Evolutionary conservation across 2,329 filamentous ascomycete species (phyloP).

Genomic region (Emmonsia crescens): DNA sequence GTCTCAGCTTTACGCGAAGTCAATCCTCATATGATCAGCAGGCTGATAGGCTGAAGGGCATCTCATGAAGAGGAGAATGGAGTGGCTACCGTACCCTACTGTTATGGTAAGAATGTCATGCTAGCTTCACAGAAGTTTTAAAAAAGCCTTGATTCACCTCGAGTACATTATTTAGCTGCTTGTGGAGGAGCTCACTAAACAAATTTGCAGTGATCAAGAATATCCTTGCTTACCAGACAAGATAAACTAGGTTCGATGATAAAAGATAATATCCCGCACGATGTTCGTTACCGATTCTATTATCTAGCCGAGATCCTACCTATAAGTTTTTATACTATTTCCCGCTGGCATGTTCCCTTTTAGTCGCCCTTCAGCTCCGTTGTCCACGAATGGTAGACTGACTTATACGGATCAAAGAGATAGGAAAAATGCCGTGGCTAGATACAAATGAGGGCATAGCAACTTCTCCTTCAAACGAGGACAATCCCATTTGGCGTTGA

Average conservation of each 20-base stretch:
- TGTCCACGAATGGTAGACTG: not conserved
- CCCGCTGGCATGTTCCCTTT: no score
- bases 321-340: no score
- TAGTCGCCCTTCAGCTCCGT: not conserved
- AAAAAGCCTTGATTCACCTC: not conserved
- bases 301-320: no score
- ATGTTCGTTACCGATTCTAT: no score
- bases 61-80: not conserved
- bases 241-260: no score
- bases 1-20: not conserved
- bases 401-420: not conserved
- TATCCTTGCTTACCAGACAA: not conserved
- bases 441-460: not conserved
- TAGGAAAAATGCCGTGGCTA: not conserved
- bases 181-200: not conserved
- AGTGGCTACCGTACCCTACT: not conserved
- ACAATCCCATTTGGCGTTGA: not conserved
- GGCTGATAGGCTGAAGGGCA: no score
- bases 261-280: no score
- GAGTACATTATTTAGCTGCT: not conserved
- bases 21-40: not conserved
- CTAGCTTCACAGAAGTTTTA: not conserved
- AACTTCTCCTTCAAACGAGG: not conserved
- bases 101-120: not conserved
- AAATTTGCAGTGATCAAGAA: not conserved